These are phyloP conservation scores for Fusarium piperis DNA, from an alignment of 2,329 filamentous ascomycete genomes.

Conservation along the genomic window DNA sequence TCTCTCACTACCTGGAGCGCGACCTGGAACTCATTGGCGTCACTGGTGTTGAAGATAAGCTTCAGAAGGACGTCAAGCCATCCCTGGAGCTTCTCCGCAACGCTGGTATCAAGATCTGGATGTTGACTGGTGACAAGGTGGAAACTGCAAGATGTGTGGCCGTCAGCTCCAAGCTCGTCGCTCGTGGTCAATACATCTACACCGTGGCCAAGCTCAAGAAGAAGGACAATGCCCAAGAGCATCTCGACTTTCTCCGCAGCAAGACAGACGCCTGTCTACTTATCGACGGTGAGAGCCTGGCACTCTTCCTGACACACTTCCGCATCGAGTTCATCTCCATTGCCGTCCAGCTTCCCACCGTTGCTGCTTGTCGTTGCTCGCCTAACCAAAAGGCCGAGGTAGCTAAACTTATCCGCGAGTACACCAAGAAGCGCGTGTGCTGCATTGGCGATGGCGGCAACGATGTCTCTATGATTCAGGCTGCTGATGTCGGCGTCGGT, in stretches of 20 bases:
- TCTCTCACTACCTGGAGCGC: conserved; percentile 83
- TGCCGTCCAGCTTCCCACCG: conserved; percentile 87
- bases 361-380: conserved; percentile 95
- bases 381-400: conserved; percentile 97
- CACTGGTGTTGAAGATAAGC: conserved; percentile 96
- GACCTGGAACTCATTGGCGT: conserved; percentile 95
- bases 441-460: conserved; percentile 99
- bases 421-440: conserved; percentile 94
- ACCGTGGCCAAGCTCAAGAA: conserved; percentile 87
- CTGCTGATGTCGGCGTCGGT: conserved; percentile 95
- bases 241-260: conserved; percentile 86
- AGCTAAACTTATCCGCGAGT: conserved; percentile 86
- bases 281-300: conserved; percentile 92
- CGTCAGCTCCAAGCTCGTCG: conserved; percentile 92
- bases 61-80: conserved; percentile 95
- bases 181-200: conserved; percentile 94
- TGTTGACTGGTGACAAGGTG: conserved; percentile 98
- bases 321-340: conserved; percentile 86
- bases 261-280: conserved; percentile 89
- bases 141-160: conserved; percentile 97
- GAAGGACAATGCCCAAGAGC: conserved; percentile 85
- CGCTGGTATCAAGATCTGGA: conserved; percentile 99
- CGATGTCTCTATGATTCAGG: conserved; percentile 99
- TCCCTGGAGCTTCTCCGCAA: conserved; percentile 95
- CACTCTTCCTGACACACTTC: conserved; percentile 84